Percentiles rank a stretch among this genome's conserved stretches.
phyloP scores from a whole-genome alignment of 2,329 filamentous ascomycete genomes.

The Fusarium sororula region DNA sequence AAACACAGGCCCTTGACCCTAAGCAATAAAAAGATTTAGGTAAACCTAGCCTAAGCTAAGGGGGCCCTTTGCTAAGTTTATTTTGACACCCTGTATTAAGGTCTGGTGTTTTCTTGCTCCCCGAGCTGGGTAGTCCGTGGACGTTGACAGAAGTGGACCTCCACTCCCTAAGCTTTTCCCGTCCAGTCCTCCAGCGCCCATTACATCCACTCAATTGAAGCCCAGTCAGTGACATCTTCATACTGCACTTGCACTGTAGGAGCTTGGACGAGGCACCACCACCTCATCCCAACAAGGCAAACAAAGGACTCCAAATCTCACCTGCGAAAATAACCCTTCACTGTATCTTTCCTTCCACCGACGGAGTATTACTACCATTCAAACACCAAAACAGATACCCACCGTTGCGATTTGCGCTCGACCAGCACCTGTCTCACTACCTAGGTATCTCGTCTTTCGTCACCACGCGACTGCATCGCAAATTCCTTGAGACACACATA shows the following conservation, averaged over 20 bases:
- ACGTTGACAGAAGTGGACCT: constrained; percentile 4
- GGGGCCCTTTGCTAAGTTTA: too few relatives aligned
- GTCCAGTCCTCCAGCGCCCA: background rate
- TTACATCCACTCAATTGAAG: constrained; percentile 8
- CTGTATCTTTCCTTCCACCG: background rate
- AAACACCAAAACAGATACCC: background rate
- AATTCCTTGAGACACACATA: background rate
- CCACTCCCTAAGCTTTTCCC: background rate
- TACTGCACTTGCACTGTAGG: background rate
- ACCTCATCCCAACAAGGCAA: constrained; percentile 19
- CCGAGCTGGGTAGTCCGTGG: background rate
- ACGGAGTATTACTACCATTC: background rate
- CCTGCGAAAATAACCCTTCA: background rate
- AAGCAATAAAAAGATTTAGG: too few relatives aligned
- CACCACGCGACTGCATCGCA: constrained; percentile 23
- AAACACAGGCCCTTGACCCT: too few relatives aligned
- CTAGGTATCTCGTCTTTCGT: background rate
- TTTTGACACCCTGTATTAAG: too few relatives aligned
- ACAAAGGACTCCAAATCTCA: background rate
- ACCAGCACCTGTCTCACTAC: background rate
- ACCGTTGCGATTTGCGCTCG: constrained; percentile 2
- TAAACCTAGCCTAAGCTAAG: too few relatives aligned
- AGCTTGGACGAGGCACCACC: constrained; percentile 27
- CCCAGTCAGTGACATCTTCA: constrained; percentile 13
- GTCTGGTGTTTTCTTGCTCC: too few relatives aligned